A percentile compares a stretch with the other conserved stretches of the same genome.
Conservation (phyloP, 2,329 filamentous ascomycete species). For the Westerdykella sp. region DNA sequence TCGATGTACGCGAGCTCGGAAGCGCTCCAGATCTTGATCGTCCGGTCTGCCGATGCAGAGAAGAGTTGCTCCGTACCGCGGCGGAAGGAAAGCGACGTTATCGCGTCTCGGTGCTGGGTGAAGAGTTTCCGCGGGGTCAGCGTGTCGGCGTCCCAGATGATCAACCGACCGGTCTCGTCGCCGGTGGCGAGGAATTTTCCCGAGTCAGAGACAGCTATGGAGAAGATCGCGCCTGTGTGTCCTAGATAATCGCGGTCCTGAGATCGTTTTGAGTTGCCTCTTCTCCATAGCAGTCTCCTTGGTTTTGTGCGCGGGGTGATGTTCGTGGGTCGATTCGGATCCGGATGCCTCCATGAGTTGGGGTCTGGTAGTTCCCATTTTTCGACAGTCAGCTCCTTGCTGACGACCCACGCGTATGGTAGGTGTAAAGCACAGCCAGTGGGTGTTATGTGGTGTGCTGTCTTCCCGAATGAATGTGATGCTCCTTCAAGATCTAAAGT, state of each 20-base stretch:
- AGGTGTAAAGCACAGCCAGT: constrained; percentile 74
- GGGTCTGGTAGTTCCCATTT: constrained; percentile 79
- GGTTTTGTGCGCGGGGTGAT: constrained; percentile 55
- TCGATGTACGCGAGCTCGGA: constrained; percentile 92
- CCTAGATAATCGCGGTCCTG: constrained; percentile 59
- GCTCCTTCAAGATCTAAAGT: constrained; percentile 65
- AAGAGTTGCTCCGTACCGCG: constrained; percentile 86
- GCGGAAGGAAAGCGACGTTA: constrained; percentile 80
- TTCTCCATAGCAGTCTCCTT: constrained; percentile 56
- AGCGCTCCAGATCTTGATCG: constrained; percentile 91
- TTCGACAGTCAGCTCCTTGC: constrained; percentile 74
- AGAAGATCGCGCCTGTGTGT: constrained; percentile 73
- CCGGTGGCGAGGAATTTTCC: constrained; percentile 89
- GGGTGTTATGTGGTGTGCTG: constrained; percentile 61
- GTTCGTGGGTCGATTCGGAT: constrained; percentile 26
- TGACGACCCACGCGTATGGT: constrained; percentile 80
- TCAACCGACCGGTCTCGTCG: constrained; percentile 73
- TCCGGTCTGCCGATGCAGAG: constrained; percentile 82
- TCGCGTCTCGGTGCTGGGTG: constrained; percentile 81
- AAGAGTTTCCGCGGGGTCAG: constrained; percentile 77
- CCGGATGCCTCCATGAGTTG: constrained; percentile 18
- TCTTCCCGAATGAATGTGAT: constrained; percentile 66
- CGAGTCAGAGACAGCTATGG: constrained; percentile 79
- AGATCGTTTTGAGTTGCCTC: constrained; percentile 54
- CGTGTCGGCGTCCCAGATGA: constrained; percentile 79